Conservation (phyloP, 257 asterid species). For the Craterostigma plantagineum region DNA sequence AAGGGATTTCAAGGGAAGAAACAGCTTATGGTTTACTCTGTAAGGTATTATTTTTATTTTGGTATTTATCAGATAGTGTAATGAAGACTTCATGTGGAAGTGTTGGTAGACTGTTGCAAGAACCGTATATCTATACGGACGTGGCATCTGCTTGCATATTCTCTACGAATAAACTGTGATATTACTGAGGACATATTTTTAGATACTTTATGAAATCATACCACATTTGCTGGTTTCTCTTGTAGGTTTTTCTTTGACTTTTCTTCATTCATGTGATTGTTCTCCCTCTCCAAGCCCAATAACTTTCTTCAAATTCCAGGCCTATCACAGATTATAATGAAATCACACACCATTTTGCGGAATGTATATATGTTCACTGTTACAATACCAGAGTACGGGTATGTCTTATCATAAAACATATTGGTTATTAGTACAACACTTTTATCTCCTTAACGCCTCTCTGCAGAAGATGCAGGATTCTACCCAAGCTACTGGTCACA, state of each 20-base stretch:
- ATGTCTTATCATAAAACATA: conserved; percentile 12
- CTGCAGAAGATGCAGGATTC: not conserved
- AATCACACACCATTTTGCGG: conserved; percentile 72
- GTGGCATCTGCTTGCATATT: too few relatives aligned
- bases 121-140: too few relatives aligned
- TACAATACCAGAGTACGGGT: conserved; percentile 41
- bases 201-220: too few relatives aligned
- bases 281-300: too few relatives aligned
- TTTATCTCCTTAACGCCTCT: not conserved
- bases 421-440: conserved; percentile 4
- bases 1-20: conserved; percentile 81
- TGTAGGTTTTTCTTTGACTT: too few relatives aligned
- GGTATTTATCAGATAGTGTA: too few relatives aligned
- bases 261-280: too few relatives aligned
- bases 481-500: conserved; percentile 2
- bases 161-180: too few relatives aligned
- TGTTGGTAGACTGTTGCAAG: too few relatives aligned
- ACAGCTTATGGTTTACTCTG: conserved; percentile 55
- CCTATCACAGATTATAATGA: conserved; percentile 62
- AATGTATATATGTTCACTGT: conserved; percentile 65
- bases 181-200: too few relatives aligned
- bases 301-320: conserved; percentile 29
- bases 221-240: too few relatives aligned
- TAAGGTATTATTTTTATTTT: conserved; percentile 29
- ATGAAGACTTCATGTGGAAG: too few relatives aligned